These are phyloP conservation scores for Serendipita vermifera DNA, from an alignment of 768 basidiomycete genomes.

Conservation along the genomic window DNA sequence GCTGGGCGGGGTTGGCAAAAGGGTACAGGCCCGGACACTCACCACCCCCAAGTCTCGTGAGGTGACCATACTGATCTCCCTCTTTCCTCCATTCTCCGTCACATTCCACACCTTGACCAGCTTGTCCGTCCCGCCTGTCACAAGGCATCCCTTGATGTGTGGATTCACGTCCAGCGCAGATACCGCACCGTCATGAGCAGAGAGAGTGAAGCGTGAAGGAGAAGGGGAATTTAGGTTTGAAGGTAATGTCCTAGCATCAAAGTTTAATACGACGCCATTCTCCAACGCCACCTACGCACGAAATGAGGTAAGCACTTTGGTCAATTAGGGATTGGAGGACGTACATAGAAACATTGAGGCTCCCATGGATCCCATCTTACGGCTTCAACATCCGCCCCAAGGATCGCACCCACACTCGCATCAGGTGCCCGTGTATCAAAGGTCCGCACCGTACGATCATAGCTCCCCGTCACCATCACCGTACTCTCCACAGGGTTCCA, in stretches of 20 bases:
- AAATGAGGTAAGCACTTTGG: not conserved
- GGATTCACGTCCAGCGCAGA: constrained; percentile 86
- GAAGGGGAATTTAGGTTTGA: constrained; percentile 50
- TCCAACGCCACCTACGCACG: constrained; percentile 70
- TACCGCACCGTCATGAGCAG: constrained; percentile 85
- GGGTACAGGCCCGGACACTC: constrained; percentile 20
- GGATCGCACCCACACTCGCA: constrained; percentile 65
- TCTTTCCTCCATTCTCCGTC: constrained; percentile 52
- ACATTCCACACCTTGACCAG: constrained; percentile 74
- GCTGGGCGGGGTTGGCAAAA: not conserved
- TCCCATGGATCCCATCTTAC: constrained; percentile 96
- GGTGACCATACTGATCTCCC: constrained; percentile 69
- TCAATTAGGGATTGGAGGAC: constrained; percentile 20
- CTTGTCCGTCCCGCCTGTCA: constrained; percentile 90
- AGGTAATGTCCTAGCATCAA: constrained; percentile 74
- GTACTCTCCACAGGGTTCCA: constrained; percentile 88
- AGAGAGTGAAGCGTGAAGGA: constrained; percentile 71
- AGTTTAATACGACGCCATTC: constrained; percentile 87
- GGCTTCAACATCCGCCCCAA: constrained; percentile 89
- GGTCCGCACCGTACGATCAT: constrained; percentile 86
- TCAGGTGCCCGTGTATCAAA: constrained; percentile 84
- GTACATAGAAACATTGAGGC: constrained; percentile 68
- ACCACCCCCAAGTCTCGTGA: constrained; percentile 87
- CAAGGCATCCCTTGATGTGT: constrained; percentile 78
- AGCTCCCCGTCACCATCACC: constrained; percentile 84